These are phyloP conservation scores for Pseudogymnoascus sp. DNA, from an alignment of 2,329 filamentous ascomycete species.

Conservation along the genomic window DNA sequence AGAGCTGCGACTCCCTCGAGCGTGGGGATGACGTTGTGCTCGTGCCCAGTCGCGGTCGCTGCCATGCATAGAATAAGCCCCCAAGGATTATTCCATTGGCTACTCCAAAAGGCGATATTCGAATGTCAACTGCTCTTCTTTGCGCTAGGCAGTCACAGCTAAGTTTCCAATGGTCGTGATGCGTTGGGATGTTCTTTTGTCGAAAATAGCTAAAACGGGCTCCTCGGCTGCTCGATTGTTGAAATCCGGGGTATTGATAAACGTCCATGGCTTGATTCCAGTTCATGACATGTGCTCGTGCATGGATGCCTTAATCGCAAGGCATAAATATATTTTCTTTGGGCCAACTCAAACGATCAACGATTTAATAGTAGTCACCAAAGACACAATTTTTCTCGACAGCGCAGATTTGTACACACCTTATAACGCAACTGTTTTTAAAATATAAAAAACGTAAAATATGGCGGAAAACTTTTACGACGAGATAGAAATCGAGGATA, in stretches of 20 bases:
- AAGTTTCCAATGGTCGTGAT: not conserved
- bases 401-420: not conserved
- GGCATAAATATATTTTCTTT: not conserved
- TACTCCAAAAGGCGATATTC: not conserved
- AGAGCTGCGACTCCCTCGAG: not conserved
- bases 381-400: not conserved
- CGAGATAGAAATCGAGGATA: conserved; percentile 97
- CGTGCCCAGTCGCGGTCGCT: not conserved
- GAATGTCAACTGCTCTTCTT: not conserved
- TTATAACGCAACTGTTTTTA: not conserved
- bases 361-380: not conserved
- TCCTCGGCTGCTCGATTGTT: conserved; percentile 3
- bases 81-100: conserved; percentile 7
- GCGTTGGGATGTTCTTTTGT: not conserved
- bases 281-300: conserved; percentile 5
- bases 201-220: not conserved
- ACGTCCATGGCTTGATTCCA: not conserved
- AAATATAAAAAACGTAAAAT: not conserved
- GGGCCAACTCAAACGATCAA: not conserved
- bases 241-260: conserved; percentile 9
- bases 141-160: not conserved
- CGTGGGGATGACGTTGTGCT: conserved; percentile 11
- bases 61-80: not conserved
- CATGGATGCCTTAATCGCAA: conserved; percentile 5
- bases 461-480: conserved; percentile 81